Evolutionary conservation across 2,329 filamentous ascomycete species (phyloP), one percentile per base, ranked within the genome.

Genomic region (Amauroascus niger): DNA sequence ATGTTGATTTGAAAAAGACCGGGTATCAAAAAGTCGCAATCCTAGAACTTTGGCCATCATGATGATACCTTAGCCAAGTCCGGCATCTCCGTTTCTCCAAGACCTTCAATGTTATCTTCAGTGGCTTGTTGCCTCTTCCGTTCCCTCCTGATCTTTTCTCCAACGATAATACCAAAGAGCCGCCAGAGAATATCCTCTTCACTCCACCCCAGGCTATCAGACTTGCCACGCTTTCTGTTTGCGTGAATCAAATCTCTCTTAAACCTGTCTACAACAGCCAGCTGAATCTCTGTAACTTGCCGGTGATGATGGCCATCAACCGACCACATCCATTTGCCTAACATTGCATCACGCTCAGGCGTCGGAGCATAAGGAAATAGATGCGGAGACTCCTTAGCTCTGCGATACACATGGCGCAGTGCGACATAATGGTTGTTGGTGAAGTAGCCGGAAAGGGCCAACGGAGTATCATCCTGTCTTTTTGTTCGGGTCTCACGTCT

Each of bases 141-240:
- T 55, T 74, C 71, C 50, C 65, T 65, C 60, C 73, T 64, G 48
- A 74, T 68, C 55, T 71, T 69, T 58, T 74, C 72, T 32, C 73
- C 73, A 61, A 75, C 70, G 26, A 74, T 73, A 53, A 75, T 67
- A 55, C 72, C 73, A 54, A 74, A 71, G 55, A 75, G 60, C 57
- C 71, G 64, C 59, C 65, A 65, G 55, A 71, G 67, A 54, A 75
- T 59, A 41, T 75, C 70, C 46, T 71, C 68, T 41, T 72, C 71
- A 24, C 63, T 69, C 73, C 73, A 75, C 49, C 67, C 70, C 59
- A 70, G 60, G 52, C 63, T 64, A 32, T 66, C 70, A 40, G 62
- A 63, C 18, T 68, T 68, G 43, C 69, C 70, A 45, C 64, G 65
- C 52, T 62, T 64, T 53, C 66, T 55, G 54, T 69, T 66, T 13